Evolutionary conservation across 2,329 filamentous ascomycete genomes (phyloP).

Genomic region (Leptoxyphium fumago): DNA sequence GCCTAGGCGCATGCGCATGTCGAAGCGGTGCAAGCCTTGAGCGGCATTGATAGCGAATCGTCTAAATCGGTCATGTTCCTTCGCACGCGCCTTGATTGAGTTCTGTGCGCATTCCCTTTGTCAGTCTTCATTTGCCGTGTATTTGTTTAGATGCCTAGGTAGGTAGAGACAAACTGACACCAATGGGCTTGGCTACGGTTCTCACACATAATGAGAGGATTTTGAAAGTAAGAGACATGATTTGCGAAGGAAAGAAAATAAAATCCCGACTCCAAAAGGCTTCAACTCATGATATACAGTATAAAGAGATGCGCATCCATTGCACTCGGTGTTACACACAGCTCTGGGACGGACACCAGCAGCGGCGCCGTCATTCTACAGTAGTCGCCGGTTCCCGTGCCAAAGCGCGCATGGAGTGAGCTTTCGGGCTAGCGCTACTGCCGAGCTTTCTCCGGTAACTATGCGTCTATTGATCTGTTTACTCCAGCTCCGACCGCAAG

Average conservation of each 20-base stretch:
- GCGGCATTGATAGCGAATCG: conserved; percentile 46
- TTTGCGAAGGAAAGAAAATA: background rate
- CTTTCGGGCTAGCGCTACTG: background rate
- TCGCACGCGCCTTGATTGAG: conserved; percentile 51
- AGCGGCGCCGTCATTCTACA: no score
- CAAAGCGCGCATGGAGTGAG: no score
- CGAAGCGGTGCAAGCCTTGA: conserved; percentile 48
- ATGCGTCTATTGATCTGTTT: background rate
- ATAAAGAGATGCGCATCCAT: no score
- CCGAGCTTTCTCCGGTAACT: background rate
- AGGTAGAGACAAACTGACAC: conserved; percentile 32
- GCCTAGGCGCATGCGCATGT: conserved; percentile 54
- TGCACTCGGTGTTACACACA: no score
- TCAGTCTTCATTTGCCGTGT: background rate
- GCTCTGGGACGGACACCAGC: no score
- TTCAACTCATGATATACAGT: no score
- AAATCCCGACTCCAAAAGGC: no score
- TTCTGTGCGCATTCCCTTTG: conserved; percentile 31
- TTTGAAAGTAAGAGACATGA: conserved; percentile 52
- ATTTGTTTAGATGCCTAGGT: background rate
- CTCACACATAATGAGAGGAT: conserved; percentile 49
- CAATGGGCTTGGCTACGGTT: conserved; percentile 53
- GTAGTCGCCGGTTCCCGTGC: no score
- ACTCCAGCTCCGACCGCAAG: background rate
- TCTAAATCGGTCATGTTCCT: conserved; percentile 53